Evolutionary conservation across 371 early-diverging fungal species (phyloP).

Genomic region (Nematocida sp.): DNA sequence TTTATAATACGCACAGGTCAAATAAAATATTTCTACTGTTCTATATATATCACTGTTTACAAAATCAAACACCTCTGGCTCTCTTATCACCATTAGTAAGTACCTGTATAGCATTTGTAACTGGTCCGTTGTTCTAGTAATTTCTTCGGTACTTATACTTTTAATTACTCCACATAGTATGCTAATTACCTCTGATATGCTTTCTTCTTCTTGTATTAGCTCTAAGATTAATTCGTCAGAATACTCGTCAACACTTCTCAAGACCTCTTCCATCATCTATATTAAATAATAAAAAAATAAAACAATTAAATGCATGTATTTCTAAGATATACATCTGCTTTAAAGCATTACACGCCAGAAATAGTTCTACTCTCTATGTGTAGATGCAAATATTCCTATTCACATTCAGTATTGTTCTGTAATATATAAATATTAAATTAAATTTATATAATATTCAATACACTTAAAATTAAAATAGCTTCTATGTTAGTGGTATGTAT

Average conservation of each 20-base stretch:
- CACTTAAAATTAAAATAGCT: too few species aligned
- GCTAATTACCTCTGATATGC: not conserved
- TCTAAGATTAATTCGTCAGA: slow-evolving; percentile 35
- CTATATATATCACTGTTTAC: not conserved
- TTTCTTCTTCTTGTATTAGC: slow-evolving; percentile 9
- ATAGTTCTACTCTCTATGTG: too few species aligned
- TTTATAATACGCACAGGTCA: not conserved
- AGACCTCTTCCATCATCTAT: slow-evolving; percentile 37
- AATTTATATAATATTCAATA: too few species aligned
- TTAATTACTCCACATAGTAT: not conserved
- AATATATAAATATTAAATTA: too few species aligned
- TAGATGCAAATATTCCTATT: too few species aligned
- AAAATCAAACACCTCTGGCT: slow-evolving; percentile 6
- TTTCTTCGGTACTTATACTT: not conserved
- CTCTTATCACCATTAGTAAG: slow-evolving; percentile 4
- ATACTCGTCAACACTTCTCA: slow-evolving; percentile 7
- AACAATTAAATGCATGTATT: slow-evolving; percentile 6
- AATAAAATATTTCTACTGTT: not conserved
- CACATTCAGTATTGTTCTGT: too few species aligned
- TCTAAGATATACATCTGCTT: not conserved
- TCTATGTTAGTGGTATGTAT: too few species aligned
- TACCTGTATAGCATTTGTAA: not conserved
- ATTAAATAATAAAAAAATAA: slow-evolving; percentile 19
- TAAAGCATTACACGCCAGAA: not conserved
- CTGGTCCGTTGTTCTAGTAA: not conserved